phyloP scores from a whole-genome alignment of 2,329 filamentous ascomycete genomes.

The Neopestalotiopsis sp. region DNA sequence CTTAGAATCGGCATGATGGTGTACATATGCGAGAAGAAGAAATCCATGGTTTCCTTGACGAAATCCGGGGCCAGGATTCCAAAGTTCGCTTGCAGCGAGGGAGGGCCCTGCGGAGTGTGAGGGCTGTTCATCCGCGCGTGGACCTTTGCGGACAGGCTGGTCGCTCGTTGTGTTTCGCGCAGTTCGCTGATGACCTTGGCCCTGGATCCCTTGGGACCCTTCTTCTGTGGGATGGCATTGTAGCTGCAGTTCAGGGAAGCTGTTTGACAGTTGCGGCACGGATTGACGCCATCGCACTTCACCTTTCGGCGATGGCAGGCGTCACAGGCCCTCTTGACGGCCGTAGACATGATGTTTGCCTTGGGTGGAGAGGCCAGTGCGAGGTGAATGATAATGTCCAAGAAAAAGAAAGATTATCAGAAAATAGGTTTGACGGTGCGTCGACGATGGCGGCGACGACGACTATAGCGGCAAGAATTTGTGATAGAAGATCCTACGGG shows the following conservation, averaged over 20 bases:
- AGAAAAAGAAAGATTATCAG: background rate
- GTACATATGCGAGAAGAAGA: constrained; percentile 73
- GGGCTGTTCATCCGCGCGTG: constrained; percentile 65
- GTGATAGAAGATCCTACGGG: constrained; percentile 14
- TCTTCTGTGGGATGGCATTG: constrained; percentile 77
- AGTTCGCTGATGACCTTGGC: constrained; percentile 79
- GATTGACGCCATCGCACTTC: constrained; percentile 73
- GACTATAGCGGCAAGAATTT: background rate
- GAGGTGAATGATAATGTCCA: background rate
- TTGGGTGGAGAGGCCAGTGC: background rate
- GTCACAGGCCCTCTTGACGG: constrained; percentile 65
- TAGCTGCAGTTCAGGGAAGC: constrained; percentile 74
- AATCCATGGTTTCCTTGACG: constrained; percentile 69
- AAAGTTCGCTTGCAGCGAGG: constrained; percentile 58
- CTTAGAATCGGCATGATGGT: constrained; percentile 67
- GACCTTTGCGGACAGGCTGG: constrained; percentile 65
- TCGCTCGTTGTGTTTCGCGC: constrained; percentile 70
- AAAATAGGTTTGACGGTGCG: background rate
- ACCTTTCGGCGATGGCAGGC: constrained; percentile 77
- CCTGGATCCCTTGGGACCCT: constrained; percentile 75
- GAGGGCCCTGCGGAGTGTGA: constrained; percentile 50
- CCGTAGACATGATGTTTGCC: constrained; percentile 36
- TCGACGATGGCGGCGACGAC: background rate
- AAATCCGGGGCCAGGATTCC: constrained; percentile 66
- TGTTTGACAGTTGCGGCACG: constrained; percentile 73